Evolutionary conservation across 257 asterid species (phyloP), one percentile per base, ranked within the genome.

Genomic region (Lantana camara): DNA sequence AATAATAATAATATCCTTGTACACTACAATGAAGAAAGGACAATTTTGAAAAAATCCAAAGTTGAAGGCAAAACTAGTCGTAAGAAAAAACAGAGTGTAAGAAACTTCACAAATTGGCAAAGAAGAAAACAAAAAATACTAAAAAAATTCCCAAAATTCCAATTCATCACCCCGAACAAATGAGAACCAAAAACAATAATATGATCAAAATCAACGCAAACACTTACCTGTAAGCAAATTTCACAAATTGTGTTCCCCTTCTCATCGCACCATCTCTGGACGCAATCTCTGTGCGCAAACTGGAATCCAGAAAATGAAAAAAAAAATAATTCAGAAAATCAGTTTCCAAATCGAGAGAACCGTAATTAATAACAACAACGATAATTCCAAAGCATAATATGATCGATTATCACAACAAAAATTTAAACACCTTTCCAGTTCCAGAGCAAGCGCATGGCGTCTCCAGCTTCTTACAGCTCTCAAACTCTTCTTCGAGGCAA

Each of bases 231-330:
- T 42, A 87, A 82, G 71, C 98, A 92, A 78, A 92, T 78, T 82
- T 92, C 98, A 67, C 98, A 92, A 24, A 68, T 72, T 29, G 91
- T 84, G 66, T 89, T 82, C 41, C 98, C 96, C 69, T 92, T 92
- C 77, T 89, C 97, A 52, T 85, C 52, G 68, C 98, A 92, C 98
- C 98, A 92, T 77, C 91, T 89, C 90, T 87, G 96, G 51, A 92
- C 80, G 79, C 98, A 92, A 49, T 92, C 95, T 70, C 98, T 82
- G 69, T 92, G 98, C 0, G 97, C 98, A 78, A 74, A 92, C 98
- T 92, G 78, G 1, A n/a, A n/a, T n/a, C n/a, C 21, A 44, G 24
- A 49, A 32, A 32, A 8, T 50, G 16, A 9, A 17, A 9, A 0
- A 34, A 14, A 9, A 38, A 27, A 13, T 13, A 20, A 45, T 6